Percentiles rank a stretch among this genome's conserved stretches.
phyloP scores from a whole-genome alignment of 176 grass and related monocot genomes.

The Typha latifolia region DNA sequence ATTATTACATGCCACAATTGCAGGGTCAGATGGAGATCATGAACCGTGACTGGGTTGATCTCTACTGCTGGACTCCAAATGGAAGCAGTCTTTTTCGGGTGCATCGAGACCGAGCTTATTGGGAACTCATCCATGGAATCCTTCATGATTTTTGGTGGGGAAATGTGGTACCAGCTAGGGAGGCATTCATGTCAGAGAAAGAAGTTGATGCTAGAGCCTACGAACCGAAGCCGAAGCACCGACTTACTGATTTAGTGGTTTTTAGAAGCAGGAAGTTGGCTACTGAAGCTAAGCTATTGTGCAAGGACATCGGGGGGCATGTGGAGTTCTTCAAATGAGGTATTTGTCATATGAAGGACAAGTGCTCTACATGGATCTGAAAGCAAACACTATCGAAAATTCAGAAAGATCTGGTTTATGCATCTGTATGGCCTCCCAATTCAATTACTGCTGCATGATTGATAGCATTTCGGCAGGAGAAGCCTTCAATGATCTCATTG shows the following conservation, averaged over 20 bases:
- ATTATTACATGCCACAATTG: slow-evolving; percentile 98
- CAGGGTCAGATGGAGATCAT: slow-evolving; percentile 99
- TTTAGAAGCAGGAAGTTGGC: slow-evolving; percentile 68
- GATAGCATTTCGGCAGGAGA: too few species aligned
- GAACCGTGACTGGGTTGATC: slow-evolving; percentile 84
- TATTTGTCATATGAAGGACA: background rate
- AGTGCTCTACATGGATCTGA: background rate
- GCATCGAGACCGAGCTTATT: slow-evolving; percentile 56
- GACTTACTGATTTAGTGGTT: slow-evolving; percentile 59
- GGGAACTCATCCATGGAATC: slow-evolving; percentile 68
- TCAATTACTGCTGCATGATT: too few species aligned
- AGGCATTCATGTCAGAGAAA: slow-evolving; percentile 43
- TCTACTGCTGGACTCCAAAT: slow-evolving; percentile 95
- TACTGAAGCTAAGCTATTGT: slow-evolving; percentile 61
- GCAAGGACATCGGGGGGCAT: slow-evolving; percentile 81
- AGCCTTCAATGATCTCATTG: too few species aligned
- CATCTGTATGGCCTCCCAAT: too few species aligned
- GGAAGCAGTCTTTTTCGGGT: slow-evolving; percentile 74
- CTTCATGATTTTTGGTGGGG: slow-evolving; percentile 90
- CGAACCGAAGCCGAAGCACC: slow-evolving; percentile 56
- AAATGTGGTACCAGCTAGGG: slow-evolving; percentile 64
- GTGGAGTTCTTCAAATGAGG: slow-evolving; percentile 86
- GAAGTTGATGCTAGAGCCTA: slow-evolving; percentile 56
- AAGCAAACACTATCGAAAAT: too few species aligned
- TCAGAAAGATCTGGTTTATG: too few species aligned